phyloP scores from a whole-genome alignment of 495 filamentous ascomycete species.

The Bathelium albidoporum region DNA sequence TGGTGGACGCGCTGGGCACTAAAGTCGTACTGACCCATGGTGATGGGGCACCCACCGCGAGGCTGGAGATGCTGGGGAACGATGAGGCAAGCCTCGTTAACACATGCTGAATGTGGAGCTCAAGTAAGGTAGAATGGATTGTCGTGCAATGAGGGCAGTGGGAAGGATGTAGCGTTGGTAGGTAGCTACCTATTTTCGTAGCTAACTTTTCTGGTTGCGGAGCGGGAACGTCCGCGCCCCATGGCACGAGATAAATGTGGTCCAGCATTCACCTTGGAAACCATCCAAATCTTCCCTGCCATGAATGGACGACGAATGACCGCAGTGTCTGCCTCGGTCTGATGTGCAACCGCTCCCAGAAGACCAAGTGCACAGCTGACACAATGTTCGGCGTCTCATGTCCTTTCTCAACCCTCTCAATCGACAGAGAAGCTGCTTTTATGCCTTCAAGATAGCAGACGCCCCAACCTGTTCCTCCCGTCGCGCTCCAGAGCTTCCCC shows the following conservation, averaged over 20 bases:
- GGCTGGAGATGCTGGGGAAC: too few species aligned
- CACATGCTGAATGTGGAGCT: not conserved
- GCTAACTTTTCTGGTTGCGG: not conserved
- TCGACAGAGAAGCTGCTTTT: constrained; percentile 39
- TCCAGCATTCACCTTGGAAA: not conserved
- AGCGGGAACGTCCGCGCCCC: constrained; percentile 1
- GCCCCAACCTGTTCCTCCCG: constrained; percentile 34
- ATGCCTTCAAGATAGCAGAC: constrained; percentile 36
- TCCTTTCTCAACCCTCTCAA: constrained; percentile 46
- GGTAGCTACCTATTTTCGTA: too few species aligned
- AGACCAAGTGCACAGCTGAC: constrained; percentile 26
- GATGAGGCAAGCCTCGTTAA: too few species aligned
- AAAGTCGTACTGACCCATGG: constrained; percentile 63
- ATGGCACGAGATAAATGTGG: not conserved
- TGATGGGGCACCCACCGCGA: too few species aligned
- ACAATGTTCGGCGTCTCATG: constrained; percentile 58
- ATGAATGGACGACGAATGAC: not conserved
- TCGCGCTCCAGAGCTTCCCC: too few species aligned
- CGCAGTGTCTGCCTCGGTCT: not conserved
- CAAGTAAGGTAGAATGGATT: not conserved
- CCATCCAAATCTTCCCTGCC: not conserved
- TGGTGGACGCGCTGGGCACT: constrained; percentile 63
- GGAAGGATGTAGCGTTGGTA: too few species aligned
- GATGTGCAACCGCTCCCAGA: not conserved
- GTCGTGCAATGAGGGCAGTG: constrained; percentile 1